Base-by-base conservation (phyloP, 495 filamentous ascomycete genomes). In the Baudoinia panamericana region DNA sequence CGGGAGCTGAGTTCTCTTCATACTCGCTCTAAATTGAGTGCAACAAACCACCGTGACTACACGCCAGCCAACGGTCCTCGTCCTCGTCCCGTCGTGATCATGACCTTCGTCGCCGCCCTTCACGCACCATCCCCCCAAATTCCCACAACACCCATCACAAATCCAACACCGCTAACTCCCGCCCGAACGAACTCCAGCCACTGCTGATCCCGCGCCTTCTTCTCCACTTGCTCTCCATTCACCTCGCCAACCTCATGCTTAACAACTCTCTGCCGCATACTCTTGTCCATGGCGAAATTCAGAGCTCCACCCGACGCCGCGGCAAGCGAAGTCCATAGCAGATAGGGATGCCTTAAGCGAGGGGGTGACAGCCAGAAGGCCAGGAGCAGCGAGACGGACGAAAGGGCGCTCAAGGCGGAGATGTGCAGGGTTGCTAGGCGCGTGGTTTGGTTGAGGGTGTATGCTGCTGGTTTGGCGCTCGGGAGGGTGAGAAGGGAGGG, bases 211-310 rank as follows among this genome's bases (percentile, higher is more conserved):
- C 79, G 72, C 60, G 92, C 78, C 53, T 73, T 75, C 27, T 60
- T 64, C 53, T 81, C 64, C 20, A 93, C 75, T 48, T 76, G 74
- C 71, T 93, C 86, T 3, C 86, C 86, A 54, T 93, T 93, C 41
- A 84, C 53, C 17, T 58, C 59, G 5, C 44, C 59, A 8, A 53
- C 42, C 20, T 56, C 46, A 18, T 54, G 38, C 18, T 37, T 46
- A 15, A 29, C 37, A 3, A 30, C 35, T 15, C 43, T 3, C 33
- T 38, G 29, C 58, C 25, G 71, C 60, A 48, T 72, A 64, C 18
- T 73, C 68, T 25, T 63, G 45, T 41, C 74, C 61, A 39, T 62
- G 54, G 15, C 39, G 56, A 39, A 61, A 48, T 78, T 76, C 0
- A 71, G 65, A 7, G 67, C 58, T n/a, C 67, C 71, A 16, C 73